Base-by-base conservation (phyloP, 108 stramenopile genomes). In the Nannochloropsis oceanica region DNA sequence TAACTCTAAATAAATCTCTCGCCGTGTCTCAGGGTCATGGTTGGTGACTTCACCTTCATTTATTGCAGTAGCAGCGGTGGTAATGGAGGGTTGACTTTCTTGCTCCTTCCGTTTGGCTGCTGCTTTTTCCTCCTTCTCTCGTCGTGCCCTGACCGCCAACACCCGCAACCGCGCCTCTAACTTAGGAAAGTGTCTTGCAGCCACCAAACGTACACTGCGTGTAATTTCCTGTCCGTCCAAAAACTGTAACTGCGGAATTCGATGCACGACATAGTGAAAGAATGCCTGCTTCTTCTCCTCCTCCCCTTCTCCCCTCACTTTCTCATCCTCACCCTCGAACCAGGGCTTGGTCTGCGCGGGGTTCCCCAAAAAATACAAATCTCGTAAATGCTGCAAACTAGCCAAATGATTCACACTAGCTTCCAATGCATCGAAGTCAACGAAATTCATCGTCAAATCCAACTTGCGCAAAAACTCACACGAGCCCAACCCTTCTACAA, bases 371-470 rank as follows among this genome's bases (percentile, higher is more conserved):
- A 96, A 80, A 84, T 92, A 95, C 44, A 96, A 89, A 42, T 96
- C 95, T 82, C 85, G 83, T 80, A 96, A 84, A 59, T 89, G 88
- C 22, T 18, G 14, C 82, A 90, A 91, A 11, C 82, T 50, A 22
- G 80, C 59, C 85, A 96, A 84, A 46, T 92, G 89, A 25, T 91
- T 89, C 12, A 94, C 84, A 73, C 91, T 91, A 80, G 82, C 85
- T 89, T 94, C 92, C 88, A 96, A 89, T 43, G 82, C 85, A 83
- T 94, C 93, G 25, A 94, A 27, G 34, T 93, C 92, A n/a, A 96
- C 89, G 85, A 96, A 96, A 85, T 96, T 96, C 85, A 96, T 85
- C 34, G 94, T 96, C 81, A 96, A 80, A 85, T 96, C 95, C 10
- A 96, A 86, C 89, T 96, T 96, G 84, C 89, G 91, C 46, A 96